A percentile compares a stretch with the other conserved stretches of the same genome.
Evolutionary conservation across 108 stramenopile genomes (phyloP).

Genomic region (Cylindrotheca closterium): DNA sequence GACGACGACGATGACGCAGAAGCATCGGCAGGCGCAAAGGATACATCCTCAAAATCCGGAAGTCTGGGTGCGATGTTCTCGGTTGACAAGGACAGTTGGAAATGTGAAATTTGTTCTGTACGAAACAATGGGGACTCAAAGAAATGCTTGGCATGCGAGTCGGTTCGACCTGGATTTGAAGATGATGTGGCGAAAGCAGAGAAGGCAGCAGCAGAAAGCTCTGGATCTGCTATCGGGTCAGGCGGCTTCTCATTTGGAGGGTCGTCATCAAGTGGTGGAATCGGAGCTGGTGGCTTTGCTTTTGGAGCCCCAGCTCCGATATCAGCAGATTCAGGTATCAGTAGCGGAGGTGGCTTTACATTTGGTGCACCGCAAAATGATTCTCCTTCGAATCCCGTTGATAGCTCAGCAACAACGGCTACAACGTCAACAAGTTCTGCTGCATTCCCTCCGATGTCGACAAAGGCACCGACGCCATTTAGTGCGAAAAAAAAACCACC

Average conservation of each 20-base stretch:
- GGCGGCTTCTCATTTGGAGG: slow-evolving; percentile 60
- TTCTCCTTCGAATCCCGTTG: not conserved
- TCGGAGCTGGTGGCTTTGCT: slow-evolving; percentile 58
- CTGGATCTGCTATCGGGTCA: slow-evolving; percentile 43
- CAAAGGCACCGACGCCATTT: slow-evolving; percentile 47
- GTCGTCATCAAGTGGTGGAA: slow-evolving; percentile 14
- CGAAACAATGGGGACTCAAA: slow-evolving; percentile 47
- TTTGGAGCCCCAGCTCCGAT: slow-evolving; percentile 39
- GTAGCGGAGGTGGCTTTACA: slow-evolving; percentile 24
- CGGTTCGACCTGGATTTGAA: slow-evolving; percentile 62
- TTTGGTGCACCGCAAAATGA: not conserved
- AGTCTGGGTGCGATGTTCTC: slow-evolving; percentile 51
- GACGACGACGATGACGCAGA: slow-evolving; percentile 56
- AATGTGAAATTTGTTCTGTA: slow-evolving; percentile 81
- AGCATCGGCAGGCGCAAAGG: slow-evolving; percentile 20
- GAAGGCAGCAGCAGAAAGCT: not conserved
- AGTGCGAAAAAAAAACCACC: slow-evolving; percentile 31
- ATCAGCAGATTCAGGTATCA: slow-evolving; percentile 4
- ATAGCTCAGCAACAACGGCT: not conserved
- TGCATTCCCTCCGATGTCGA: not conserved
- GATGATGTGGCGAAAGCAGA: not conserved
- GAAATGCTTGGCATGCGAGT: slow-evolving; percentile 81
- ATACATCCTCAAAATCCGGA: not conserved
- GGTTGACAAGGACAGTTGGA: slow-evolving; percentile 76
- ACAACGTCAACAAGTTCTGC: not conserved